Evolutionary conservation across 192 early-diverging fungal species (phyloP).

Genomic region (Backusella luteola): DNA sequence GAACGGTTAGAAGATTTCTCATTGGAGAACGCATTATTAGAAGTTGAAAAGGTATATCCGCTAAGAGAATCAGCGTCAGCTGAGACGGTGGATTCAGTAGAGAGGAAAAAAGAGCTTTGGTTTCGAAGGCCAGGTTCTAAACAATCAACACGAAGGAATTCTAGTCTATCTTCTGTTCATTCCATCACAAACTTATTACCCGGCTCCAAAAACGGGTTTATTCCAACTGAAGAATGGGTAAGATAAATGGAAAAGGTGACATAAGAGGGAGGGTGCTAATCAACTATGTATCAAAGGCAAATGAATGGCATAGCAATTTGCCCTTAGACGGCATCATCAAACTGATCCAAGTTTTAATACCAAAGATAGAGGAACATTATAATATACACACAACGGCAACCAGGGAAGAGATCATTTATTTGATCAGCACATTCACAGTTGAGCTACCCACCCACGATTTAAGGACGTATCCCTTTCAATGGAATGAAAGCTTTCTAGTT

Average conservation of each 20-base stretch:
- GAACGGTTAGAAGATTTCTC: constrained; percentile 64
- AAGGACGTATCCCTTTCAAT: constrained; percentile 43
- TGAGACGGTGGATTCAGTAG: neutral
- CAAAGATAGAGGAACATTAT: constrained; percentile 2
- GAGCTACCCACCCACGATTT: neutral
- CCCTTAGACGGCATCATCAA: neutral
- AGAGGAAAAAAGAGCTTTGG: neutral
- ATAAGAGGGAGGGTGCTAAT: neutral
- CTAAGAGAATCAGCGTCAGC: neutral
- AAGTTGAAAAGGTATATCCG: constrained; percentile 50
- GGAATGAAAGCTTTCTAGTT: constrained; percentile 54
- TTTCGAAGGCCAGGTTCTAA: neutral
- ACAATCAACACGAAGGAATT: neutral
- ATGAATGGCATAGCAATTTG: constrained; percentile 8
- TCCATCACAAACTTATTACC: constrained; percentile 9
- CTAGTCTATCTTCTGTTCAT: neutral
- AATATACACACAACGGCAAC: neutral
- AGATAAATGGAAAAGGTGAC: neutral
- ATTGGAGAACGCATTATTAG: constrained; percentile 59
- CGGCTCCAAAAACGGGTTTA: constrained; percentile 10
- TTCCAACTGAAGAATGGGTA: constrained; percentile 39
- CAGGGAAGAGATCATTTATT: neutral
- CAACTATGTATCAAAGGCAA: neutral
- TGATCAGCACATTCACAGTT: neutral
- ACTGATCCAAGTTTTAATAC: neutral